These are phyloP conservation scores for Elsinoe fawcettii DNA, from an alignment of 2,329 filamentous ascomycete species.

Conservation along the genomic window DNA sequence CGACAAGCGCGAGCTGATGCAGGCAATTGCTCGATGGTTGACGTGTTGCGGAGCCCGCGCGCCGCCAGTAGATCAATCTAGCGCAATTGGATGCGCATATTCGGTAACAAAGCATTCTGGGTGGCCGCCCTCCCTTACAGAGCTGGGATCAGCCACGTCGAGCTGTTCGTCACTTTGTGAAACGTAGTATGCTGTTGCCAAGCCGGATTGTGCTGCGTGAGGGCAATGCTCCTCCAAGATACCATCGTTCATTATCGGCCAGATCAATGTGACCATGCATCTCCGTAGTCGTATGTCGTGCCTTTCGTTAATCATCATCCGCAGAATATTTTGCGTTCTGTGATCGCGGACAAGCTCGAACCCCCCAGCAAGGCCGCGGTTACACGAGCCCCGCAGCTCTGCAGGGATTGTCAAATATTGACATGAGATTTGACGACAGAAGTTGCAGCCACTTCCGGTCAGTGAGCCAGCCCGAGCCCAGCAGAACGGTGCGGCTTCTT, in stretches of 20 bases:
- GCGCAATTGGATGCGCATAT: background rate
- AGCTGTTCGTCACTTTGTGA: background rate
- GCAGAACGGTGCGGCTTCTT: slow-evolving; percentile 53
- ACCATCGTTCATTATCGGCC: background rate
- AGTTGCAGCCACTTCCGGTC: background rate
- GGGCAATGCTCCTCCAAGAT: background rate
- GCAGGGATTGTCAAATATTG: background rate
- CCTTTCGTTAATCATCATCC: background rate
- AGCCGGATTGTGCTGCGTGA: background rate
- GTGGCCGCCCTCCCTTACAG: background rate
- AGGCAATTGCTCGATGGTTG: background rate
- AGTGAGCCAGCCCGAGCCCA: background rate
- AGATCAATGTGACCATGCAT: too few relatives aligned
- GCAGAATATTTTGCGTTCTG: background rate
- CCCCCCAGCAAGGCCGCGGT: background rate
- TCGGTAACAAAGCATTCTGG: background rate
- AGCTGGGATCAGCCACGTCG: background rate
- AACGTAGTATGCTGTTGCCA: background rate
- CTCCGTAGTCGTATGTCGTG: background rate
- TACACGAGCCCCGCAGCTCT: background rate
- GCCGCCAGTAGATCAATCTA: background rate
- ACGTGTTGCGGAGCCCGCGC: background rate
- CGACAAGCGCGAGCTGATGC: background rate
- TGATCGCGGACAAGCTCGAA: background rate
- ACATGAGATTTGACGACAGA: background rate